Base-by-base conservation (phyloP, 495 filamentous ascomycete genomes). In the Cercophora sp. region DNA sequence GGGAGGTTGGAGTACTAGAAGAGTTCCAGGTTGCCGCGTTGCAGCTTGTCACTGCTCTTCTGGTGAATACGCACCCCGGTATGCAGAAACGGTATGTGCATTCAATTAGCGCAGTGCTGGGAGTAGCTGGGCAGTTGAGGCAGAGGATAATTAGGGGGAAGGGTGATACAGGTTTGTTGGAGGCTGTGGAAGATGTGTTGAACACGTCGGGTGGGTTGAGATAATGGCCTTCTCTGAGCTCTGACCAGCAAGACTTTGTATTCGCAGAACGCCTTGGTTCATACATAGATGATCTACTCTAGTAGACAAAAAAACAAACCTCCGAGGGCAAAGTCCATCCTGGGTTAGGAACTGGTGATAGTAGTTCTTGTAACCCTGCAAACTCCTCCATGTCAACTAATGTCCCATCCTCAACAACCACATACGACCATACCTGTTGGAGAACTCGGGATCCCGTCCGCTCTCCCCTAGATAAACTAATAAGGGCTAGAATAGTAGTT, bases 381-480 rank as follows among this genome's bases (percentile, higher is more conserved):
- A 23, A 9, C 18, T 2, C 8, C 18, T 9, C 18, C 15, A 22
- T 11, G 25, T 25, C 20, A 27, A 27, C 9, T n/a, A 5, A 6
- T 27, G 25, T 44, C 10, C 22, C 11, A 27, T 11, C 5, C 8
- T 2, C 2, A 8, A 5, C n/a, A 5, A 39, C 2, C 52, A 68
- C 58, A 68, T 75, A 71, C 71, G 70, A 72, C 69, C 70, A 74
- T 63, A 75, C 48, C 62, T 60, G 61, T 22, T 60, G 57, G 74
- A 74, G 55, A 67, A 67, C 52, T 69, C 71, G 73, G 72, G 67
- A 70, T 72, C 70, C 74, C 73, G 73, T 77, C 72, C 70, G 73
- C 69, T 76, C 73, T 71, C 68, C 70, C 70, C 63, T 72, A 69
- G 68, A 68, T 59, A 70, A 71, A 59, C 65, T 46, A 47, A 50